These are phyloP conservation scores for Wickerhamomyces tratensis DNA, from an alignment of 805 yeast species.

Conservation along the genomic window DNA sequence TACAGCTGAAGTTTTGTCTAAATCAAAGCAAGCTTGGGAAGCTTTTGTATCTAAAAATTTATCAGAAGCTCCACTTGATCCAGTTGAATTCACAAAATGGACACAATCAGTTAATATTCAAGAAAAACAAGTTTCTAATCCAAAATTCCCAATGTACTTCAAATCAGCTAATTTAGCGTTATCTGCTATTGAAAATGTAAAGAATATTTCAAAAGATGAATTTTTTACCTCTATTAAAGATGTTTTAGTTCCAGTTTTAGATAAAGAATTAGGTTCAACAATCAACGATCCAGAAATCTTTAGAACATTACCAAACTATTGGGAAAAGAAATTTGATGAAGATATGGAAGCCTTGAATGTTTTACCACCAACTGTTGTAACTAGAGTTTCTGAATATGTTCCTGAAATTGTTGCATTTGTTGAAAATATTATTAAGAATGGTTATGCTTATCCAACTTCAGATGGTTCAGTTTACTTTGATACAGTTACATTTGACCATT, in stretches of 20 bases:
- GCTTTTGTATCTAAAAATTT: conserved; percentile 46
- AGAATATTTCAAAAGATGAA: conserved; percentile 18
- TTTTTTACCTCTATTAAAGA: conserved; percentile 55
- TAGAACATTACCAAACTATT: conserved; percentile 70
- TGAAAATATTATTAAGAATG: conserved; percentile 60
- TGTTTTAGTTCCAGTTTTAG: conserved; percentile 65
- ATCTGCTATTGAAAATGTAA: conserved; percentile 28
- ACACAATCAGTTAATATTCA: conserved; percentile 35
- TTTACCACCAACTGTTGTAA: conserved; percentile 72
- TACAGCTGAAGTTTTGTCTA: conserved; percentile 25
- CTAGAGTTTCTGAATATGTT: conserved; percentile 91
- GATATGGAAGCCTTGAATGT: conserved; percentile 87
- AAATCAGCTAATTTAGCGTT: conserved; percentile 50
- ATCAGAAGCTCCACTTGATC: conserved; percentile 27
- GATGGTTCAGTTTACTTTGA: conserved; percentile 98
- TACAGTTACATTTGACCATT: conserved; percentile 68
- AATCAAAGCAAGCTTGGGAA: conserved; percentile 34
- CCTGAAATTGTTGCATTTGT: conserved; percentile 87
- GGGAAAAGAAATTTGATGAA: conserved; percentile 78
- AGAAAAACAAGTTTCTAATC: conserved; percentile 43
- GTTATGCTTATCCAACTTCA: conserved; percentile 71
- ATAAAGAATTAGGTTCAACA: conserved; percentile 58
- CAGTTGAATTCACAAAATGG: conserved; percentile 43
- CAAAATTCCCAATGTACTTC: conserved; percentile 83
- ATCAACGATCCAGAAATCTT: conserved; percentile 83